Evolutionary conservation across 106 monocot species (phyloP).

Genomic region (Xerophyta viscosa): DNA sequence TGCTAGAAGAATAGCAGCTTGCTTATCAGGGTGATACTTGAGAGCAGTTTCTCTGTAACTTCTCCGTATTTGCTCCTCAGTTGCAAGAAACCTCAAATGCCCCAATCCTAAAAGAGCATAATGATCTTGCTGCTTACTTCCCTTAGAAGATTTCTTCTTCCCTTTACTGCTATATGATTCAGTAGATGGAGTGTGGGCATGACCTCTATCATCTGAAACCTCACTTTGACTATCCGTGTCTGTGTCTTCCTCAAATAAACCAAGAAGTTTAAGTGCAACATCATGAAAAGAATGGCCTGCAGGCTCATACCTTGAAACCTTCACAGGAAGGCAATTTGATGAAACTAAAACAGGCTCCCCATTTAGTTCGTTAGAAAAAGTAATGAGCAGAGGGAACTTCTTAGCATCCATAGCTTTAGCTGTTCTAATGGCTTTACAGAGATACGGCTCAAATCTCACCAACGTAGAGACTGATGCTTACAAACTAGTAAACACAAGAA

Average conservation of each 20-base stretch:
- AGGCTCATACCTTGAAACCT: slow-evolving; percentile 59
- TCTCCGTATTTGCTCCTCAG: slow-evolving; percentile 85
- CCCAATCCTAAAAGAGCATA: slow-evolving; percentile 74
- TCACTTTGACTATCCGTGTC: slow-evolving; percentile 69
- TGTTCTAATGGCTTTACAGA: no score
- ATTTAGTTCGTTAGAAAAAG: slow-evolving; percentile 62
- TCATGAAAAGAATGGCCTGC: slow-evolving; percentile 88
- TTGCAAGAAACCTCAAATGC: slow-evolving; percentile 82
- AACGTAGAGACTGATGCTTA: no score
- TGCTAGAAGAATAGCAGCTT: slow-evolving; percentile 63
- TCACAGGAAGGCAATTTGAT: slow-evolving; percentile 73
- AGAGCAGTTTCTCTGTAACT: slow-evolving; percentile 92
- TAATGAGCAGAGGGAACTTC: slow-evolving; percentile 26
- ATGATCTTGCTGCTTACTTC: slow-evolving; percentile 76
- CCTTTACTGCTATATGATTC: slow-evolving; percentile 66
- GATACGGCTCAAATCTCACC: no score
- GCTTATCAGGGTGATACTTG: slow-evolving; percentile 92
- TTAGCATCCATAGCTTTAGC: slow-evolving; percentile 19
- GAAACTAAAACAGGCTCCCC: slow-evolving; percentile 50
- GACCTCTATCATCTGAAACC: slow-evolving; percentile 56
- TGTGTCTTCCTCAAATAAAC: slow-evolving; percentile 51
- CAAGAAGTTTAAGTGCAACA: slow-evolving; percentile 56
- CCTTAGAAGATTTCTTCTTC: slow-evolving; percentile 60
- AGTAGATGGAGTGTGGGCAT: slow-evolving; percentile 38
- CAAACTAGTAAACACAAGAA: no score